Base-by-base conservation (phyloP, 2,329 filamentous ascomycete species). In the Microsporum canis region DNA sequence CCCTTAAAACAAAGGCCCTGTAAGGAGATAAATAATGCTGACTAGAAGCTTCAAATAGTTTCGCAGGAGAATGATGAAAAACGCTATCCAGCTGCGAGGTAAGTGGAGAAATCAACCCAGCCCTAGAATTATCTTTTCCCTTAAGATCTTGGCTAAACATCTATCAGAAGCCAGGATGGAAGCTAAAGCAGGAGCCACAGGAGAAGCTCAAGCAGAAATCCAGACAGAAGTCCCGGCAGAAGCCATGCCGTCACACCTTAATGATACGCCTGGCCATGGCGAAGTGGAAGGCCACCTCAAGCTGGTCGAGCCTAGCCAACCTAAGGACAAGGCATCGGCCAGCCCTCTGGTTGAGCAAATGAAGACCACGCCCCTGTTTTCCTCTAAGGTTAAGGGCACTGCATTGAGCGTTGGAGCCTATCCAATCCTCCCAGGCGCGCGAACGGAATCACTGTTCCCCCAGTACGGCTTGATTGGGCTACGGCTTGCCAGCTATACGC, bases 381-480 rank as follows among this genome's bases (percentile, higher is more conserved):
- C 64, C 8, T 63, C 63, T 7, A 57, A 55, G 14, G 60, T 65
- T 29, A 49, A 41, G 31, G 36, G 41, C 33, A 23, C 38, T 12
- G 2, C 38, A 5, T 43, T 57, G 12, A 12, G 29, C 7, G 14
- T 33, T 61, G 29, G 14, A 2, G 27, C 12, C 36, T 51, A 58
- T 6, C 5, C 33, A 6, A 14, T 38, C 10, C 38, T 59, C 5
- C 17, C 38, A 8, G n/a, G 34, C 4, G 45, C 53, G 3, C 29
- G 31, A 36, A 36, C 43, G 31, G 43, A 57, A 17, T 47, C 38
- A 29, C 23, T 59, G 3, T 45, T 63, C 17, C 67, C 67, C 2
- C 69, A 71, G 45, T 69, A 68, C 55, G 69, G 68, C 8, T 57
- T 71, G 17, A 56, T 70, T 5, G 69, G 68, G 0, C 33, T 66